Percentiles rank a stretch among this genome's conserved stretches.
phyloP scores from a whole-genome alignment of 2,329 filamentous ascomycete genomes.

The Phialophora macrospora region DNA sequence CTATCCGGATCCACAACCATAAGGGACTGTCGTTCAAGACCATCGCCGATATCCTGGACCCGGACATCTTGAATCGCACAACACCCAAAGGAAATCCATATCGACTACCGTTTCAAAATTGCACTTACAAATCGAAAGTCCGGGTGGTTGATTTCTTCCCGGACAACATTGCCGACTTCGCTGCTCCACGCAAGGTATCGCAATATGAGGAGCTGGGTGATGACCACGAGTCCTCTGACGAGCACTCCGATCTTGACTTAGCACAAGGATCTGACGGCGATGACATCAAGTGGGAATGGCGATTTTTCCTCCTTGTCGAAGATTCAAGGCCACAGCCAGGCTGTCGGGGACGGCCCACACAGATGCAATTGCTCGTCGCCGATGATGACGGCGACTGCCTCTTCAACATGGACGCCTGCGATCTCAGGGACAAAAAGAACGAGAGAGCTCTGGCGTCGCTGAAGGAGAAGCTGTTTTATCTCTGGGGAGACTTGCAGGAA shows the following conservation, averaged over 20 bases:
- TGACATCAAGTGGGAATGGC: conserved; percentile 74
- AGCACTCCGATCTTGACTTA: conserved; percentile 36
- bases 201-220: conserved; percentile 59
- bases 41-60: conserved; percentile 57
- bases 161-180: conserved; percentile 71
- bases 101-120: conserved; percentile 72
- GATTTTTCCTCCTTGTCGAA: conserved; percentile 78
- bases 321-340: conserved; percentile 58
- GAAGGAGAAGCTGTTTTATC: conserved; percentile 71
- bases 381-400: conserved; percentile 62
- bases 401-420: conserved; percentile 59
- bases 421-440: conserved; percentile 60
- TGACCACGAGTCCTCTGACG: conserved; percentile 43
- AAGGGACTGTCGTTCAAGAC: conserved; percentile 46
- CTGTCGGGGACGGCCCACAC: conserved; percentile 48
- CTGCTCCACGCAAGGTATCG: conserved; percentile 54
- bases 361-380: conserved; percentile 71
- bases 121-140: conserved; percentile 68
- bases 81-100: conserved; percentile 53
- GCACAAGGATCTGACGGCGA: conserved; percentile 24
- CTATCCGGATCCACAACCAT: conserved; percentile 56
- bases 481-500: conserved; percentile 89
- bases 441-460: conserved; percentile 57
- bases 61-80: conserved; percentile 52
- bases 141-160: conserved; percentile 86